phyloP scores from a whole-genome alignment of 768 basidiomycete genomes.

The Boletus barrowsii region DNA sequence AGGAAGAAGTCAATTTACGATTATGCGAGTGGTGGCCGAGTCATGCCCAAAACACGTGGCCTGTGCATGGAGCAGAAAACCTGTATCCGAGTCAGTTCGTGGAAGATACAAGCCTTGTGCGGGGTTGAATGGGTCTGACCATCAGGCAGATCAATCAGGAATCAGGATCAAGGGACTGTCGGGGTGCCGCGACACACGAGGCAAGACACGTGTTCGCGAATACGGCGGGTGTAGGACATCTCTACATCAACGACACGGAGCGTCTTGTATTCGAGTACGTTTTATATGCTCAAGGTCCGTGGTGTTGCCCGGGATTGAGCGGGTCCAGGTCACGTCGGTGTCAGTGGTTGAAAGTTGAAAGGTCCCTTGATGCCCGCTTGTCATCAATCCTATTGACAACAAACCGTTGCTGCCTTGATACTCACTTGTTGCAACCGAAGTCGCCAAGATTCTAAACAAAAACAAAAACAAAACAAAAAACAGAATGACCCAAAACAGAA shows the following conservation, averaged over 20 bases:
- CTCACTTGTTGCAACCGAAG: too few species aligned
- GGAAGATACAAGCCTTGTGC: slow-evolving; percentile 12
- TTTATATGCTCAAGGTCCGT: too few species aligned
- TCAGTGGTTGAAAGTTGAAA: not conserved
- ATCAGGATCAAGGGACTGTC: slow-evolving; percentile 17
- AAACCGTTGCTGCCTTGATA: not conserved
- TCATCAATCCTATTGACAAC: too few species aligned
- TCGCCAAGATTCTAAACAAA: too few species aligned
- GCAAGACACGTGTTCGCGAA: slow-evolving; percentile 9
- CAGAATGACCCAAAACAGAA: slow-evolving; percentile 1
- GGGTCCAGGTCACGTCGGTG: too few species aligned
- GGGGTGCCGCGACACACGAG: slow-evolving; percentile 21
- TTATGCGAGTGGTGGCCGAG: slow-evolving; percentile 13
- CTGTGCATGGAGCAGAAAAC: slow-evolving; percentile 14
- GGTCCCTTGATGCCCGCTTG: too few species aligned
- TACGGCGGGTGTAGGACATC: not conserved
- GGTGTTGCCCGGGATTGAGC: too few species aligned
- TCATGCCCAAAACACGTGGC: slow-evolving; percentile 27
- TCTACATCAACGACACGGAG: not conserved
- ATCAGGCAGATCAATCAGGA: slow-evolving; percentile 15
- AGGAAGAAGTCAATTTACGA: slow-evolving; percentile 7
- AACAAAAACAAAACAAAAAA: not conserved
- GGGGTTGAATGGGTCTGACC: slow-evolving; percentile 3
- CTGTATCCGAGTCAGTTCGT: slow-evolving; percentile 11
- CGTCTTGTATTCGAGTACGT: not conserved